Percentiles rank a stretch among this genome's conserved stretches.
Evolutionary conservation across 1,139 yeast species (phyloP).

Genomic region (Yamadazyma songkhlaensis): DNA sequence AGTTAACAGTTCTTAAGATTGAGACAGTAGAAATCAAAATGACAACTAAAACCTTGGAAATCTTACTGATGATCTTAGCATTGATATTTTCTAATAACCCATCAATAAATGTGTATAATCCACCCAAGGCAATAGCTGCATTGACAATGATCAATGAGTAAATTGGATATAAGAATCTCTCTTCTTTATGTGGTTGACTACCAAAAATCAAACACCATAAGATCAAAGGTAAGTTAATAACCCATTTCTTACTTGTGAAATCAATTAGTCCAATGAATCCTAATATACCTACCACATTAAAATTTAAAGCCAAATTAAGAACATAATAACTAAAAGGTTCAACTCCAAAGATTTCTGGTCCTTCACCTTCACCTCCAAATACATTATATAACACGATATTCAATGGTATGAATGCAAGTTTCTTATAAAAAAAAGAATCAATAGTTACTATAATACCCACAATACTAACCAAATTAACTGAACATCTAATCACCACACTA

Average conservation of each 20-base stretch:
- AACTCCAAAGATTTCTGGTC: conserved; percentile 89
- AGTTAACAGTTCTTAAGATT: conserved; percentile 31
- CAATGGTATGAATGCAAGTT: conserved; percentile 65
- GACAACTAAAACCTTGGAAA: conserved; percentile 19
- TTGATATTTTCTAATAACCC: background rate
- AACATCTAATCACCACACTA: conserved; percentile 1
- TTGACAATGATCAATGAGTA: conserved; percentile 66
- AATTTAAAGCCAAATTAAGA: conserved; percentile 68
- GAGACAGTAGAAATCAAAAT: conserved; percentile 23
- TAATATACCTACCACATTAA: conserved; percentile 54
- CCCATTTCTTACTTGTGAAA: conserved; percentile 12
- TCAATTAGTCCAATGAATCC: conserved; percentile 38
- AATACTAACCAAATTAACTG: conserved; percentile 22
- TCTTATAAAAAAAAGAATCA: conserved; percentile 69
- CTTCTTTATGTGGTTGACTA: conserved; percentile 89
- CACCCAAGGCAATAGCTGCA: conserved; percentile 53
- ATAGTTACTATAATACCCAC: conserved; percentile 23
- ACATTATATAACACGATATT: conserved; percentile 87
- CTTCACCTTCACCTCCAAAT: conserved; percentile 65
- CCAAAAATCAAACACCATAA: conserved; percentile 70
- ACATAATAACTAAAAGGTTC: conserved; percentile 81
- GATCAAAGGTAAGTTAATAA: conserved; percentile 33
- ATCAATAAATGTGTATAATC: conserved; percentile 5
- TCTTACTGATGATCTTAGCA: background rate
- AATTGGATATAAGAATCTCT: conserved; percentile 82